These are phyloP conservation scores for Trypanosoma mega DNA, from an alignment of 208 protist species.

Conservation along the genomic window DNA sequence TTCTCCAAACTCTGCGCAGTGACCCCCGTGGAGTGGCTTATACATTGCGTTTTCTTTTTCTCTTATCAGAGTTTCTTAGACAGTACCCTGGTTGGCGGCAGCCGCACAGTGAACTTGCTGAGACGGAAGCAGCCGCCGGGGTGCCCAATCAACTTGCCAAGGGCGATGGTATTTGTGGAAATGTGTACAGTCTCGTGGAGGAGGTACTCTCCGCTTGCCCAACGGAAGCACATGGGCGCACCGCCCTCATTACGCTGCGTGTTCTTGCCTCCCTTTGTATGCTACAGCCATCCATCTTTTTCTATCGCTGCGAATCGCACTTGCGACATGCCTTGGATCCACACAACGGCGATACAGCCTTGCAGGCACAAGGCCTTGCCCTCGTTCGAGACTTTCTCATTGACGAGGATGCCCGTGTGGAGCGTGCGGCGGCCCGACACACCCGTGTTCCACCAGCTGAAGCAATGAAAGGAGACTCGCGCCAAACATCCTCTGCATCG, in stretches of 20 bases:
- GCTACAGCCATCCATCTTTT: conserved; percentile 69
- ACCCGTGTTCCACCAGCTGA: conserved; percentile 1
- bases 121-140: conserved; percentile 11
- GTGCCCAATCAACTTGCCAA: conserved; percentile 49
- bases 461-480: no score
- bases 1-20: conserved; percentile 45
- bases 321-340: conserved; percentile 43
- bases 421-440: conserved; percentile 41
- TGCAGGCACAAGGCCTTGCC: conserved; percentile 66
- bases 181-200: conserved; percentile 60
- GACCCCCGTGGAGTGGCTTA: conserved; percentile 62
- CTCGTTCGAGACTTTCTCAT: conserved; percentile 82
- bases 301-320: conserved; percentile 47
- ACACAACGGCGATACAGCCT: conserved; percentile 24
- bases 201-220: conserved; percentile 43
- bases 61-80: conserved; percentile 85
- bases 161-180: conserved; percentile 65
- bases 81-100: conserved; percentile 76
- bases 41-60: conserved; percentile 82
- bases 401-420: conserved; percentile 77
- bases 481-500: background rate
- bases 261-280: conserved; percentile 80
- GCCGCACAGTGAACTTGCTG: conserved; percentile 28
- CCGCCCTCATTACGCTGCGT: conserved; percentile 64
- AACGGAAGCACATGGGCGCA: conserved; percentile 22